phyloP scores from a whole-genome alignment of 805 yeast genomes.

The Ogataea kodamae region DNA sequence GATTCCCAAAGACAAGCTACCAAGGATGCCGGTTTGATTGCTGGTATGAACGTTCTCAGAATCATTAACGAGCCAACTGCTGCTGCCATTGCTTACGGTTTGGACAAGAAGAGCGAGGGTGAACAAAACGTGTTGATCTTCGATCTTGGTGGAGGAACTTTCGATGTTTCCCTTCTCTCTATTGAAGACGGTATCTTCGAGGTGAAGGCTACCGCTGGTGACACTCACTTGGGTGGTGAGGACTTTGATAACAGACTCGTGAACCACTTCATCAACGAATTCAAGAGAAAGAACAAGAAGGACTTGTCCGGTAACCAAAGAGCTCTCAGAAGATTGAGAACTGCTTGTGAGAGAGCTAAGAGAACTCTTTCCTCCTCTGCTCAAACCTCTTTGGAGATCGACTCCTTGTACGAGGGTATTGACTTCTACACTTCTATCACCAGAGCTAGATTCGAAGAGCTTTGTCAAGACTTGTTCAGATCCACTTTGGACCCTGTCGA shows the following conservation, averaged over 20 bases:
- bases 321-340: conserved; percentile 97
- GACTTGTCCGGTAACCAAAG: conserved; percentile 90
- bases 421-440: conserved; percentile 91
- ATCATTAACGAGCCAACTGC: conserved; percentile 87
- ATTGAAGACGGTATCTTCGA: conserved; percentile 96
- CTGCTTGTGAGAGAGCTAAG: conserved; percentile 99
- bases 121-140: conserved; percentile 89
- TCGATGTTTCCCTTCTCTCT: conserved; percentile 90
- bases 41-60: conserved; percentile 75
- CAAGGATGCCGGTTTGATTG: conserved; percentile 78
- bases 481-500: conserved; percentile 92
- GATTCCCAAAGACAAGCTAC: conserved; percentile 81
- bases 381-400: conserved; percentile 94
- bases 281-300: conserved; percentile 86
- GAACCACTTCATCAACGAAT: conserved; percentile 88
- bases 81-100: conserved; percentile 98
- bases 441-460: conserved; percentile 97
- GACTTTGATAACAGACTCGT: conserved; percentile 96
- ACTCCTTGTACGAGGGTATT: conserved; percentile 92
- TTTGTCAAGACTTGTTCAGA: conserved; percentile 90
- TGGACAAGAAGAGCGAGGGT: conserved; percentile 65
- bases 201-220: conserved; percentile 98
- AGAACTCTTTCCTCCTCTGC: conserved; percentile 95
- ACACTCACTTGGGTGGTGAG: conserved; percentile 99
- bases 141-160: conserved; percentile 99